Evolutionary conservation across 2,329 filamentous ascomycete genomes (phyloP).

Genomic region (Colletotrichum ledebouriae): DNA sequence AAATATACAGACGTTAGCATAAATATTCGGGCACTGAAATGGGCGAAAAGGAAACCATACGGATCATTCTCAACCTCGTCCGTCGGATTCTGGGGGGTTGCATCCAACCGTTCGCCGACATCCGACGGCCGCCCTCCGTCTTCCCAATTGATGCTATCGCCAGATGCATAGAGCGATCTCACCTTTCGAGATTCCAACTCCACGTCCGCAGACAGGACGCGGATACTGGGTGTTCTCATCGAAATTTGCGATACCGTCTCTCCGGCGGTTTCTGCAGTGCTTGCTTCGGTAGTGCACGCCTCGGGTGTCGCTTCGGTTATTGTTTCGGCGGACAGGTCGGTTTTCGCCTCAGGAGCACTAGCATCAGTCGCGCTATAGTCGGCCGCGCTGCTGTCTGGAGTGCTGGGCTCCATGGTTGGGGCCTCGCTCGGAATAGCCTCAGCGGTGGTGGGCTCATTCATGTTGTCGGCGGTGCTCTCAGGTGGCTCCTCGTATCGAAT

Average conservation of each 20-base stretch:
- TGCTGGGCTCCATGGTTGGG: slow-evolving; percentile 24
- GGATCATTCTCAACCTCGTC: slow-evolving; percentile 67
- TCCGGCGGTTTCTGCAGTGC: slow-evolving; percentile 41
- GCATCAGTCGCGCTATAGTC: background rate
- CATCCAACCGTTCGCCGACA: slow-evolving; percentile 61
- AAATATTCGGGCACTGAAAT: slow-evolving; percentile 43
- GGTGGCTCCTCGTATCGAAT: slow-evolving; percentile 33
- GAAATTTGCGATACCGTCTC: slow-evolving; percentile 34
- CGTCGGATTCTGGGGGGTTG: slow-evolving; percentile 64
- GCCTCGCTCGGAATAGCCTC: slow-evolving; percentile 9
- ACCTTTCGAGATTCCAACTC: slow-evolving; percentile 77
- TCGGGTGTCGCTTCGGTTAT: background rate
- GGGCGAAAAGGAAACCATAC: slow-evolving; percentile 67
- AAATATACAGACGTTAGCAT: slow-evolving; percentile 48
- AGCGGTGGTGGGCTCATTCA: slow-evolving; percentile 2
- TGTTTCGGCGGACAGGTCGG: background rate
- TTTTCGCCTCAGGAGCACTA: background rate
- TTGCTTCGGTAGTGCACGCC: slow-evolving; percentile 9
- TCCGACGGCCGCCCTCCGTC: slow-evolving; percentile 63
- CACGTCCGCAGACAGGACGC: slow-evolving; percentile 66
- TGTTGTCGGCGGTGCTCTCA: slow-evolving; percentile 24
- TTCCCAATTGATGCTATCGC: slow-evolving; percentile 66
- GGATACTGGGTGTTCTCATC: slow-evolving; percentile 60
- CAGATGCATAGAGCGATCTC: slow-evolving; percentile 74
- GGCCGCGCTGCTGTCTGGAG: background rate